phyloP scores from a whole-genome alignment of 768 basidiomycete genomes.

The Leccinum pellstonianum region DNA sequence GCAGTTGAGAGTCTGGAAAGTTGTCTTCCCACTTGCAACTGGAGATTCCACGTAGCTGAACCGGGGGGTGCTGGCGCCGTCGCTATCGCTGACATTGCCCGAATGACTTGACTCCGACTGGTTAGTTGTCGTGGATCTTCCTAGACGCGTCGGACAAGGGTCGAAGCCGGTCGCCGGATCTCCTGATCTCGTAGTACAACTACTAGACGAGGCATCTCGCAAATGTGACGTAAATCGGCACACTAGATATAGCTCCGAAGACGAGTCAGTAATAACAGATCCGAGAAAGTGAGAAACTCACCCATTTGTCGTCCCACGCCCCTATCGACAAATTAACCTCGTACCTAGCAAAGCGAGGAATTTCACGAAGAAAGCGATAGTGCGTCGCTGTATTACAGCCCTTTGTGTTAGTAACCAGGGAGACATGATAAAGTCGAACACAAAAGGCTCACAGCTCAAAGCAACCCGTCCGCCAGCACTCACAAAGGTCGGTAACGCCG shows the following conservation, averaged over 20 bases:
- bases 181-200: not conserved
- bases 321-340: conserved; percentile 16
- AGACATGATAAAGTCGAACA: not conserved
- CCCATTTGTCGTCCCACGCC: conserved; percentile 21
- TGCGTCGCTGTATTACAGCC: conserved; percentile 6
- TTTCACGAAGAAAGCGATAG: conserved; percentile 18
- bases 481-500: conserved; percentile 15
- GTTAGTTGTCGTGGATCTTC: not conserved
- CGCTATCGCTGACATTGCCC: not conserved
- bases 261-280: not conserved
- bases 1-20: conserved; percentile 43
- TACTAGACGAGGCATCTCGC: not conserved
- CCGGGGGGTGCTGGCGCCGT: not conserved
- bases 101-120: not conserved
- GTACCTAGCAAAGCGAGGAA: conserved; percentile 16
- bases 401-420: not conserved
- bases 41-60: not conserved
- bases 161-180: no score
- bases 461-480: conserved; percentile 11
- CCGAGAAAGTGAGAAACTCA: not conserved
- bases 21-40: conserved; percentile 41
- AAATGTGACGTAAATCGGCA: conserved; percentile 12
- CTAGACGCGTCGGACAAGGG: not conserved
- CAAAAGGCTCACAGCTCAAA: conserved; percentile 5
- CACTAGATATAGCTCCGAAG: conserved; percentile 14